Conservation (phyloP, 345 rosid genomes). For the Hibiscus syriacus region DNA sequence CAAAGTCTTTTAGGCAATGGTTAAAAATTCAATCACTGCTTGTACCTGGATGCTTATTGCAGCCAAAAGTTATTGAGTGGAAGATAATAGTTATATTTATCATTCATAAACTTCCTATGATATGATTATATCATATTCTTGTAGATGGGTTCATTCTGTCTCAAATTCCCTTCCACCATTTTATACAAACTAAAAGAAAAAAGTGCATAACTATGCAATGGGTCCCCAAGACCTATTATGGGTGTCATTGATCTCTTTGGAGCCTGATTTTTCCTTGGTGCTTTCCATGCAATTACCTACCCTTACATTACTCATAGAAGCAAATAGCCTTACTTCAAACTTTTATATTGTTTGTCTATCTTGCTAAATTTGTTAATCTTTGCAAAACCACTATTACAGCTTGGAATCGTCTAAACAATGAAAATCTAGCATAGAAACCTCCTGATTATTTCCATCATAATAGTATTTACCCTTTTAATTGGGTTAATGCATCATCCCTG, state of each 20-base stretch:
- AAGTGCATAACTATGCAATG: background rate
- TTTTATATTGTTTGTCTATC: background rate
- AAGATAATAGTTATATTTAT: background rate
- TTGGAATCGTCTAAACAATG: background rate
- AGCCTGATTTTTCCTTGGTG: background rate
- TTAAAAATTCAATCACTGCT: background rate
- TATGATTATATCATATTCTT: background rate
- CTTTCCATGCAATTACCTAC: background rate
- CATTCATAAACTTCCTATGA: background rate
- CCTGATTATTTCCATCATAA: background rate
- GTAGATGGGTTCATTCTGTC: background rate
- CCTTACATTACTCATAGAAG: background rate
- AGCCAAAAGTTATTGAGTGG: background rate
- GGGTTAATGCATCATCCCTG: background rate
- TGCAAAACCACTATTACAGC: background rate
- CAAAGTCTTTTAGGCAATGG: background rate
- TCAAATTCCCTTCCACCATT: background rate
- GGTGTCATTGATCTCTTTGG: background rate
- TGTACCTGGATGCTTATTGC: background rate
- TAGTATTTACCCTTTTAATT: background rate
- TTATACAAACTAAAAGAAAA: background rate
- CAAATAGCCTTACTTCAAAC: background rate
- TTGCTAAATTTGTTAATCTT: background rate
- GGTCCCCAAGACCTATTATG: background rate
- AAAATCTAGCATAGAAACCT: background rate